Conservation (phyloP, 306 rosid species). For the Luffa acutangula region DNA sequence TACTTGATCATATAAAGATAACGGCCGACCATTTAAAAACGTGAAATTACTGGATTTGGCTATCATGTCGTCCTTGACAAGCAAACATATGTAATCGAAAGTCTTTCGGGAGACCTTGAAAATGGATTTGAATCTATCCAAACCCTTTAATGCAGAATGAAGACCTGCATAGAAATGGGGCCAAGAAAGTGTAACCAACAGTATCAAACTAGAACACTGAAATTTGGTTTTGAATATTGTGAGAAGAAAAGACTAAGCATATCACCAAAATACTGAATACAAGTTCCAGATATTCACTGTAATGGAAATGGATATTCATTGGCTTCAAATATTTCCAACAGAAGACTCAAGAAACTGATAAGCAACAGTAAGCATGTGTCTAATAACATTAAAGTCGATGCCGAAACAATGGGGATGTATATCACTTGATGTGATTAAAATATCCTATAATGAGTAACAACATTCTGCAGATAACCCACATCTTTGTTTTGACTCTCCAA, state of each 20-base stretch:
- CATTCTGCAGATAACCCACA: not conserved
- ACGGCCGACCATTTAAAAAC: conserved; percentile 42
- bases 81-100: conserved; percentile 73
- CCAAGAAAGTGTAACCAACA: conserved; percentile 6
- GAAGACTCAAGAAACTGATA: not conserved
- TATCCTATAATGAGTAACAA: not conserved
- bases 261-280: not conserved
- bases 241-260: not conserved
- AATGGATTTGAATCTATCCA: conserved; percentile 40
- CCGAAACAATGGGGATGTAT: not conserved
- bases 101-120: conserved; percentile 55
- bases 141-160: conserved; percentile 17
- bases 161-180: not conserved
- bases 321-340: not conserved
- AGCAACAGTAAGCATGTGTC: not conserved
- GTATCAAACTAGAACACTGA: conserved; percentile 1
- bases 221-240: not conserved
- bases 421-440: not conserved
- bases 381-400: not conserved
- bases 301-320: not conserved
- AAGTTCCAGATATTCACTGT: not conserved
- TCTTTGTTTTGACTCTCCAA: not conserved
- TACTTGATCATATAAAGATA: conserved; percentile 55
- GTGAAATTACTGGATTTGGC: conserved; percentile 48
- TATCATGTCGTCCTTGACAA: conserved; percentile 72